Conservation (phyloP, 257 asterid species). For the Primulina eburnea region DNA sequence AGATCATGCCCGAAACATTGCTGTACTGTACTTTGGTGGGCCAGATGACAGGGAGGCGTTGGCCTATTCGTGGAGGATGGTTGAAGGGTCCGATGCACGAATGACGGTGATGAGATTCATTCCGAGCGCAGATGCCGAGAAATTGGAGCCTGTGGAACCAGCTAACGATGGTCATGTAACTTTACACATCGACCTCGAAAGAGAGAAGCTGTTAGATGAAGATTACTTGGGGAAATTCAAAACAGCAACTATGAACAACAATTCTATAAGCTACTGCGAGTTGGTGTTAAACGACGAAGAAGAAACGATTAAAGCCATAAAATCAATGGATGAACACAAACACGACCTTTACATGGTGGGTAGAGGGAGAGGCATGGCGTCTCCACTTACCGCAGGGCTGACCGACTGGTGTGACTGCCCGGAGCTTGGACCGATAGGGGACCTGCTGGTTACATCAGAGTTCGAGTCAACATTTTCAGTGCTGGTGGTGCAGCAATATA, state of each 20-base stretch:
- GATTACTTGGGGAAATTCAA: conserved; percentile 57
- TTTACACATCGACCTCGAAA: conserved; percentile 43
- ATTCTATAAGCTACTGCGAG: conserved; percentile 42
- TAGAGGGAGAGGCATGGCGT: conserved; percentile 59
- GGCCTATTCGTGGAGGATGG: conserved; percentile 77
- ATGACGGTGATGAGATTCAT: conserved; percentile 64
- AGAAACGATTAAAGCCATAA: conserved; percentile 66
- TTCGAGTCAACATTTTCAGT: conserved; percentile 64
- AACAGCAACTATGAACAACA: conserved; percentile 36
- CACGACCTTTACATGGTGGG: conserved; percentile 81
- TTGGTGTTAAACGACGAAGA: conserved; percentile 68
- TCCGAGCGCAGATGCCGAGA: conserved; percentile 40
- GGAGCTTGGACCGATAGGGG: conserved; percentile 89
- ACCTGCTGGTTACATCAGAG: conserved; percentile 77
- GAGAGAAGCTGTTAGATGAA: conserved; percentile 57
- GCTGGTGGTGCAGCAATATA: conserved; percentile 75
- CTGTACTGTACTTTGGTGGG: conserved; percentile 69
- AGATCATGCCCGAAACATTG: conserved; percentile 43
- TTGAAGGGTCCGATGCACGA: conserved; percentile 36
- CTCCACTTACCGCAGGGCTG: conserved; percentile 69
- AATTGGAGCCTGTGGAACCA: conserved; percentile 18
- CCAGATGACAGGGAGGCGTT: conserved; percentile 88
- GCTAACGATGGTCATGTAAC: conserved; percentile 36
- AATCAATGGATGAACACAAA: conserved; percentile 55
- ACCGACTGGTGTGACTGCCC: conserved; percentile 98